Evolutionary conservation across 768 basidiomycete species (phyloP).

Genomic region (Rhodotorula taiwanensis): DNA sequence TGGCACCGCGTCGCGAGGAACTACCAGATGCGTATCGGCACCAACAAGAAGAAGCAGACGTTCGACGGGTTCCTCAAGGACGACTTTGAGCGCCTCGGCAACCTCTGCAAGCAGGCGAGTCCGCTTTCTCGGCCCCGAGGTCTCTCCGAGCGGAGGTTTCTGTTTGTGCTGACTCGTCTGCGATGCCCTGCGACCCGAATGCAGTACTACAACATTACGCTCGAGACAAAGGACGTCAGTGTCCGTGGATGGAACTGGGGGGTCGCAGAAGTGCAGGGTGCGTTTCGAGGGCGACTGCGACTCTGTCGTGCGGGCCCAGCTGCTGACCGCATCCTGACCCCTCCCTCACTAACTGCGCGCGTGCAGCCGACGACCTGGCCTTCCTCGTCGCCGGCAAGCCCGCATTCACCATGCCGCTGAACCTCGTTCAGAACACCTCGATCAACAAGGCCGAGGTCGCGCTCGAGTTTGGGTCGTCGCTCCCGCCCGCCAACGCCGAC

Average conservation of each 20-base stretch:
- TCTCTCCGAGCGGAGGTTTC: too few relatives aligned
- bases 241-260: conserved; percentile 99
- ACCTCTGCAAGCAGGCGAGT: conserved; percentile 60
- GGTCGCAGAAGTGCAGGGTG: conserved; percentile 85
- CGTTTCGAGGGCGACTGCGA: too few relatives aligned
- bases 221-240: conserved; percentile 78
- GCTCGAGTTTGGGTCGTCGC: conserved; percentile 64
- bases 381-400: conserved; percentile 83
- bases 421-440: conserved; percentile 87
- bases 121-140: too few relatives aligned
- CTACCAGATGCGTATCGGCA: conserved; percentile 77
- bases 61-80: conserved; percentile 81
- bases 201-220: conserved; percentile 68
- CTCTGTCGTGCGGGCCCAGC: neutral
- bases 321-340: neutral
- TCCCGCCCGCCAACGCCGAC: conserved; percentile 29
- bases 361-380: conserved; percentile 77
- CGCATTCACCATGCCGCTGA: conserved; percentile 80
- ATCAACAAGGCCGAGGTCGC: conserved; percentile 98
- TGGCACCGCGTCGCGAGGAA: conserved; percentile 78
- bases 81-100: conserved; percentile 83
- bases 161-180: too few relatives aligned
- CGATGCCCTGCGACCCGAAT: neutral
- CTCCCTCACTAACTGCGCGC: neutral
- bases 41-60: conserved; percentile 69